Base-by-base conservation (phyloP, 148 eudicot species). In the Rhododendron kiyosumense region DNA sequence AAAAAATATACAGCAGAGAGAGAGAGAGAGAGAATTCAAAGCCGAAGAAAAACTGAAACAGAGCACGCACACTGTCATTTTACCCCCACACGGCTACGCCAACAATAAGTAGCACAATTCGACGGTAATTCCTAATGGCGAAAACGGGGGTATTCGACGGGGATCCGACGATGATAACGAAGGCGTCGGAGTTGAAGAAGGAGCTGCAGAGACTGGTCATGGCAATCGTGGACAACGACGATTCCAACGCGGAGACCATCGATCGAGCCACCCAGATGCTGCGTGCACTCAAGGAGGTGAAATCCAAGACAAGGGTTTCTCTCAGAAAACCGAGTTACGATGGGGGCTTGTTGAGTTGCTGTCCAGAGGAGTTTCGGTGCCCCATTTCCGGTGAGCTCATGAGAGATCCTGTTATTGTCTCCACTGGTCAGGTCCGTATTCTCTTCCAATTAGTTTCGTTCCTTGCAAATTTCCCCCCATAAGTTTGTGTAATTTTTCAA, bases 321-420 rank as follows among this genome's bases (percentile, higher is more conserved):
- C 85, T 87, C 36, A 30, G 17, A 71, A 71, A 71, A 71, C n/a
- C 79, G 59, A 81, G 46, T 86, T 24, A 28, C 41, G 61, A 22
- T 67, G 74, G 32, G 15, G 74, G 74, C 20, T 43, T 48, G 2
- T 67, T 6, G 59, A 24, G 43, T 49, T 87, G n/a, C 49, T 88
- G 22, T 79, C 99, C 99, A 10, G 90, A 90, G 26, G 93, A 92
- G 85, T 97, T 92, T 83, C 86, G 90, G 51, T 97, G 99, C 76
- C 98, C 99, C 28, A 92, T 97, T 81, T 97, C 99, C 13, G 93
- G 95, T 76, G 90, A 90, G 43, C 91, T 97, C 59, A 97, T 97
- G 98, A 89, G 85, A 71, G 96, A 97, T 91, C 99, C 99, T 54
- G 99, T 97, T 41, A 84, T 95, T 71, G 81, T 97, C 71, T 86